Evolutionary conservation across 345 rosid species (phyloP).

Genomic region (thale cress (Arabidopsis thaliana)): TAIR10.1 NC_003075.7:10784001-10784500

Average conservation of each 20-base stretch:
- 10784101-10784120: not conserved
- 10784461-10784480: not conserved
- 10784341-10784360: too few relatives aligned
- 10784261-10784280: not conserved
- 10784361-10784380: too few relatives aligned
- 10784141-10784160: not conserved
- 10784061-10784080: conserved; percentile 1
- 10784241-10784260: not conserved
- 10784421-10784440: too few relatives aligned
- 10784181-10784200: not conserved
- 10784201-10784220: not conserved
- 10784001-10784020: too few relatives aligned
- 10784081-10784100: conserved; percentile 2
- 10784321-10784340: too few relatives aligned
- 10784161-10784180: not conserved
- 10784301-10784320: too few relatives aligned
- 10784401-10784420: too few relatives aligned
- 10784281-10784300: not conserved
- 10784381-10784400: too few relatives aligned
- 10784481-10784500: not conserved
- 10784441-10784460: not conserved
- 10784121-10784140: conserved; percentile 2
- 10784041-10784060: not conserved
- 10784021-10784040: not conserved
- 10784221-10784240: conserved; percentile 20